Base-by-base conservation (phyloP, 2,329 filamentous ascomycete species). In the Botrytis paeoniae region DNA sequence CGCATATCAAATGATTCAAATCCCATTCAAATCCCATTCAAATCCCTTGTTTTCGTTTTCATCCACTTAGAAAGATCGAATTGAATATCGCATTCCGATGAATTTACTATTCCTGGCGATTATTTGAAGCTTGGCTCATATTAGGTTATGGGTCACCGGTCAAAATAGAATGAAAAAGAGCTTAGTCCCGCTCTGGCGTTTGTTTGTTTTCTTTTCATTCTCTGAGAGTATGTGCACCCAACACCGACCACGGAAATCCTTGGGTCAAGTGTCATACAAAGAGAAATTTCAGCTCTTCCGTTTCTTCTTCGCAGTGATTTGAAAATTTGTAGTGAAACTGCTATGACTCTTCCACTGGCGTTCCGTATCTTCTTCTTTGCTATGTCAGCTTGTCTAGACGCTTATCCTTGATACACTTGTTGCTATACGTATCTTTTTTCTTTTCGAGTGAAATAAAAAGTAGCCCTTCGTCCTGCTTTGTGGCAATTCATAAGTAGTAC, bases 371-470 rank as follows among this genome's bases (percentile, higher is more conserved):
- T 70, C 51, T 60, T 69, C 68, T 70, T 70, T 25, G 20, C 29
- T 54, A 39, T 69, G 39, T 35, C 43, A 57, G 60, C 59, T 43
- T 63, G n/a, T 18, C 59, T 16, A 25, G 12, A 20, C 25, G 35
- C 32, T 64, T 48, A 45, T 45, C n/a, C 22, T 60, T 48, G 32
- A 35, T 41, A 68, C 10, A 39, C 32, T 22, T 57, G 32, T 65
- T 48, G 29, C 43, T 39, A 63, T 71, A 39, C 69, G 9, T 37
- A 25, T 32, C 25, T 60, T 41, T 70, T 54, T 51, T 57, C 65
- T 69, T 61, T 57, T 62, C 59, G 32, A 64, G 69, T 65, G 32
- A 43, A 71, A 71, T 71, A 65, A 54, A 70, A 51, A 39, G 20
- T 51, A 39, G 6, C 5, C 35, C 14, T 64, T 16, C 69, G 3